Evolutionary conservation across 169 alveolate species (phyloP).

Genomic region (Sarcocystis neurona): DNA sequence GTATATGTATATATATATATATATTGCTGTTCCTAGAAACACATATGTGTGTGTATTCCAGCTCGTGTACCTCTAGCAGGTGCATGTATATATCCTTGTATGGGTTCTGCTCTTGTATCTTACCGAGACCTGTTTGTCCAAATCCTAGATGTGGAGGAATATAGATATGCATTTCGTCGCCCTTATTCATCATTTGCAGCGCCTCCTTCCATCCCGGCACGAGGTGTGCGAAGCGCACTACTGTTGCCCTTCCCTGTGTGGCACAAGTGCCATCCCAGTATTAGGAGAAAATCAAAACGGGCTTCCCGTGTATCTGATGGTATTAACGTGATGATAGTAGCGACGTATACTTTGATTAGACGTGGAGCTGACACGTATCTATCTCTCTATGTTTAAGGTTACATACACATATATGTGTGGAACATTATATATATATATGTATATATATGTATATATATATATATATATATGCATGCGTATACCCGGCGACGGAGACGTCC

Average conservation of each 20-base stretch:
- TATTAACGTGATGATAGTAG: no score
- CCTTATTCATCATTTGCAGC: neutral
- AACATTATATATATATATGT: no score
- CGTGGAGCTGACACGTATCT: no score
- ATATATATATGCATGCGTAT: no score
- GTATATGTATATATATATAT: neutral
- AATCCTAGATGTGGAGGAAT: conserved; percentile 1
- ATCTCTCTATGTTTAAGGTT: no score
- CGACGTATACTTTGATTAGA: no score
- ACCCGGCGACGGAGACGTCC: no score
- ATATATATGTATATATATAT: no score
- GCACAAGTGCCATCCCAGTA: no score
- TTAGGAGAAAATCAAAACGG: no score
- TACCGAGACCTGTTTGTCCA: neutral
- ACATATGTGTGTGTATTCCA: neutral
- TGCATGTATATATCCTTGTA: neutral
- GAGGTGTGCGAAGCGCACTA: neutral
- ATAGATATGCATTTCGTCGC: conserved; percentile 18
- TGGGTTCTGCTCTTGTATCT: neutral
- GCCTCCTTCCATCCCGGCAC: conserved; percentile 30
- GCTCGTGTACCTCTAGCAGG: neutral
- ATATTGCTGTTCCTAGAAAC: neutral
- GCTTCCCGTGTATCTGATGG: no score
- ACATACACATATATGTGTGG: no score
- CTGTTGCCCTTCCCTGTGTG: conserved; percentile 5